Base-by-base conservation (phyloP, 169 alveolate genomes). In the Plasmodium vinckei region DNA sequence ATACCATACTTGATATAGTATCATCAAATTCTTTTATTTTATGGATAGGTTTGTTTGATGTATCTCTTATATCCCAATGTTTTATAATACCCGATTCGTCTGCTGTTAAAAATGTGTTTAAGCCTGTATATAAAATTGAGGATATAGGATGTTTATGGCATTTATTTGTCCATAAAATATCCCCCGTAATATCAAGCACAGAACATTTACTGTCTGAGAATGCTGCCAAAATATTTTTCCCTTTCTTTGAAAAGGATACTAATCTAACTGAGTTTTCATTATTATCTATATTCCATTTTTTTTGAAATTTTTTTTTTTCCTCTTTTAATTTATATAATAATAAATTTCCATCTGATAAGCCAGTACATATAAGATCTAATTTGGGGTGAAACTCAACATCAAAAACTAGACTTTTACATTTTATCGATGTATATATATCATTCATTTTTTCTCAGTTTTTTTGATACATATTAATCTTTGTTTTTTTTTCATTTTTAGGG, bases 301-400 rank as follows among this genome's bases (percentile, higher is more conserved):
- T 79, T 15, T 79, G n/a, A 67, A 79, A 79, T 21, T 79, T 68
- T 27, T 64, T 79, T 65, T 79, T 79, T 19, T 79, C 84, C 12
- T 79, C 72, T 23, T 67, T 79, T 13, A 65, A 68, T 65, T 79
- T 67, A 33, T 79, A 79, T 79, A 79, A 79, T 67, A 79, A 59
- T 54, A 79, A 53, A 60, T 67, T 65, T 17, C 89, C 89, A 79
- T 79, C 63, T 47, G 54, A 79, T 19, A 39, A 25, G 49, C 89
- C 89, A 5, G 84, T 82, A 79, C 89, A 67, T 79, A 79, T 27
- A 12, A 79, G 5, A 39, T 79, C 82, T 49, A 79, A 53, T 44
- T 79, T 79, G 5, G 89, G 89, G 47, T 79, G 89, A 79, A 79
- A 79, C 1, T 79, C 89, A 7, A 79, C 60, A 23, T 79, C 89